Evolutionary conservation across 352 stramenopile genomes (phyloP).

Genomic region (Phytopythium chamaehyphon): DNA sequence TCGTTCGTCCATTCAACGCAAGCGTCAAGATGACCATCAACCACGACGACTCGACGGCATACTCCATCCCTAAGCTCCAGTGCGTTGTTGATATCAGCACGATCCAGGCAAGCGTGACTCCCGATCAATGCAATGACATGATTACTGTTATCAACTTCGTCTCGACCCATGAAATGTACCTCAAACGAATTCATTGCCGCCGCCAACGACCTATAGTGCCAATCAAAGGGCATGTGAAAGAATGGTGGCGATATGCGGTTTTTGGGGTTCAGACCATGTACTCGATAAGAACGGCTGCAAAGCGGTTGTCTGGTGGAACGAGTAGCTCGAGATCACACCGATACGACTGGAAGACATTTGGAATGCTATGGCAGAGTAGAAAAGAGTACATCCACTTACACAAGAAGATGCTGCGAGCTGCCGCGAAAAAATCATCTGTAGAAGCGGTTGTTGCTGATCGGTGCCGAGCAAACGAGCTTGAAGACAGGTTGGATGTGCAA

Average conservation of each 20-base stretch:
- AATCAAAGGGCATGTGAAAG: constrained; percentile 36
- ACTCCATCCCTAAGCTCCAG: constrained; percentile 66
- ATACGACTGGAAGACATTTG: constrained; percentile 66
- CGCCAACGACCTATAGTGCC: constrained; percentile 51
- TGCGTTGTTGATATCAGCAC: constrained; percentile 68
- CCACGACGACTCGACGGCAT: constrained; percentile 60
- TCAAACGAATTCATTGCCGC: constrained; percentile 77
- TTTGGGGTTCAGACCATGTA: constrained; percentile 66
- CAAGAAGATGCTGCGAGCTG: constrained; percentile 60
- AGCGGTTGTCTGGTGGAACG: constrained; percentile 1
- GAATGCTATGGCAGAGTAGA: constrained; percentile 42
- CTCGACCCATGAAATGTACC: constrained; percentile 75
- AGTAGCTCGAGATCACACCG: neutral
- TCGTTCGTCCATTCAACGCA: constrained; percentile 72
- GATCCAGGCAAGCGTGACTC: constrained; percentile 58
- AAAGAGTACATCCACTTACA: constrained; percentile 77
- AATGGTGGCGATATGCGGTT: constrained; percentile 81
- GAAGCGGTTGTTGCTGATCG: constrained; percentile 48
- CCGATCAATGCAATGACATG: constrained; percentile 73
- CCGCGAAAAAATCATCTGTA: constrained; percentile 44
- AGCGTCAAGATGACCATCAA: constrained; percentile 77
- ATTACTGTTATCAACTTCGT: constrained; percentile 75
- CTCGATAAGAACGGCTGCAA: constrained; percentile 12
- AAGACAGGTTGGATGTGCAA: constrained; percentile 68
- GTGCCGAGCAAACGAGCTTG: constrained; percentile 47